phyloP scores from a whole-genome alignment of 2,329 filamentous ascomycete genomes.

The Daldinia sp. region DNA sequence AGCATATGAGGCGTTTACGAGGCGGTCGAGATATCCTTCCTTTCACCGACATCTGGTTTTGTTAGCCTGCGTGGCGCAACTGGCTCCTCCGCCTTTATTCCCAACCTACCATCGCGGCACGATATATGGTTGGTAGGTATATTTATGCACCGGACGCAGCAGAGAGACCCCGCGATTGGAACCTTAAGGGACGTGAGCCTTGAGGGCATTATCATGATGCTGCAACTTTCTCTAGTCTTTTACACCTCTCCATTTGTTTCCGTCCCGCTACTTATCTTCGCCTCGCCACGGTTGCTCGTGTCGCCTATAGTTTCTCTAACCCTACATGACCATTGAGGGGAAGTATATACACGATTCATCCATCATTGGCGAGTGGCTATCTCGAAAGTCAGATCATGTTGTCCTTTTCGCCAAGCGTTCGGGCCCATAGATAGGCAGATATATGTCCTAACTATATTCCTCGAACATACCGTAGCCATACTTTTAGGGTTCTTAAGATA shows the following conservation, averaged over 20 bases:
- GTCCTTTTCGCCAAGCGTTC: constrained; percentile 4
- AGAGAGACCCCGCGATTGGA: constrained; percentile 15
- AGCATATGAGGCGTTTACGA: constrained; percentile 17
- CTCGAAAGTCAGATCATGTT: background rate
- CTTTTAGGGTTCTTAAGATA: background rate
- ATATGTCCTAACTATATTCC: background rate
- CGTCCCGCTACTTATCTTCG: constrained; percentile 11
- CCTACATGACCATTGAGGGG: constrained; percentile 22
- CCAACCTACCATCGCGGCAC: constrained; percentile 15
- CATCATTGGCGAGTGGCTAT: constrained; percentile 10
- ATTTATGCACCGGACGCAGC: constrained; percentile 27
- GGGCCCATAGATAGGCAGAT: background rate
- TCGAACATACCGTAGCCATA: background rate
- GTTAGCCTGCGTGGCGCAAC: constrained; percentile 21
- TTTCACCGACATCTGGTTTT: constrained; percentile 27
- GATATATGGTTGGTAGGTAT: constrained; percentile 29
- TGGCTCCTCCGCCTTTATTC: constrained; percentile 20
- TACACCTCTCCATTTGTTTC: constrained; percentile 17
- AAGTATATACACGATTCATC: constrained; percentile 10
- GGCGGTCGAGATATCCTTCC: constrained; percentile 19
- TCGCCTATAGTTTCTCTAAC: constrained; percentile 14
- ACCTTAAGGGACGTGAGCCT: constrained; percentile 25
- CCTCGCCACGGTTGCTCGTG: constrained; percentile 22
- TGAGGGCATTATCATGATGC: constrained; percentile 18
- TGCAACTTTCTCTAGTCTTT: constrained; percentile 14